Conservation (phyloP, 208 protist genomes). For the Leishmania tarentolae region DNA sequence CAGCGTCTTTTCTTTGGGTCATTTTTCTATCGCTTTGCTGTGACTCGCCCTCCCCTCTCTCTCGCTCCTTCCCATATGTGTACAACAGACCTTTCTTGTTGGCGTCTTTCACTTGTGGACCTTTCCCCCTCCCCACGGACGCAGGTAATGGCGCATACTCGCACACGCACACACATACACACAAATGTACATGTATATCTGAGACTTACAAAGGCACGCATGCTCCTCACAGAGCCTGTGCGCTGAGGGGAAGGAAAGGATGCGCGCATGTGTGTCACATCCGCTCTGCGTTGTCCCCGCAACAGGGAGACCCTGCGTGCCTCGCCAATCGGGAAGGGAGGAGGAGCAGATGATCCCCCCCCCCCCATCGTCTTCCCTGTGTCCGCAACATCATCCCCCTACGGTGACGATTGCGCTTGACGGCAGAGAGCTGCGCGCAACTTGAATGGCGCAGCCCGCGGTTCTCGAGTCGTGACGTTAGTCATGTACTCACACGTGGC, state of each 20-base stretch:
- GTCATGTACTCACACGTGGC: too few relatives aligned
- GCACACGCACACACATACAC: not conserved
- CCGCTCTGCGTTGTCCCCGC: not conserved
- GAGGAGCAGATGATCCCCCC: not conserved
- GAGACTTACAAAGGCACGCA: not conserved
- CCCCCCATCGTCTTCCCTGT: not conserved
- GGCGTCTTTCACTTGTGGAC: not conserved
- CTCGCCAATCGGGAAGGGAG: not conserved
- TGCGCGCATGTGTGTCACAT: not conserved
- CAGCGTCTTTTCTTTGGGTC: not conserved
- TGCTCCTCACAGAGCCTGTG: not conserved
- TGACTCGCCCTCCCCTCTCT: not conserved
- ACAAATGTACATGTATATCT: not conserved
- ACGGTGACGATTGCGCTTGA: not conserved
- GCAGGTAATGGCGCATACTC: not conserved
- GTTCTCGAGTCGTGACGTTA: too few relatives aligned
- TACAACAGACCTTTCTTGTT: too few relatives aligned
- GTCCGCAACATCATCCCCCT: not conserved
- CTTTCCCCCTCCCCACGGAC: not conserved
- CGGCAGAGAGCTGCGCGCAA: too few relatives aligned
- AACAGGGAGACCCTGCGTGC: not conserved
- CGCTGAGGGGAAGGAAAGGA: not conserved
- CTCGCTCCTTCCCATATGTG: not conserved
- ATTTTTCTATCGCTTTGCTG: not conserved
- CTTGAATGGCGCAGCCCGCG: too few relatives aligned